Conservation (phyloP, 768 basidiomycete genomes). For the Boletus eberwhitei region DNA sequence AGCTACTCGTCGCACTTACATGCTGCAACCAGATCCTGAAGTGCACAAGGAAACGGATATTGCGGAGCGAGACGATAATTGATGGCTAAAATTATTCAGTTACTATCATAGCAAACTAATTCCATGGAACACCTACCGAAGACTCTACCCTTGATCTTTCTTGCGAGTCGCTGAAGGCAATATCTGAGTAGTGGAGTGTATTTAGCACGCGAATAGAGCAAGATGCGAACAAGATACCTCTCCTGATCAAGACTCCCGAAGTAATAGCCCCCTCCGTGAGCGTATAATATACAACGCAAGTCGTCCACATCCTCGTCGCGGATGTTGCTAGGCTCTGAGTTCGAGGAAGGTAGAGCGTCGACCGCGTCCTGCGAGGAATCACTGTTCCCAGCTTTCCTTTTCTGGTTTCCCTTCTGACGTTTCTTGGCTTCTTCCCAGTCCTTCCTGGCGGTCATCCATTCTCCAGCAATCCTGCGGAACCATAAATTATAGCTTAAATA, state of each 20-base stretch:
- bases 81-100: conserved; percentile 46
- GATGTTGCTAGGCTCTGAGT: conserved; percentile 31
- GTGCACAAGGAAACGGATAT: conserved; percentile 91
- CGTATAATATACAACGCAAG: conserved; percentile 79
- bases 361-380: conserved; percentile 16
- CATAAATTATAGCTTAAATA: conserved; percentile 13
- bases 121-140: conserved; percentile 50
- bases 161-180: conserved; percentile 77
- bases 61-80: conserved; percentile 91
- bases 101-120: not conserved
- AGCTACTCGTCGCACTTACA: conserved; percentile 45
- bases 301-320: conserved; percentile 76
- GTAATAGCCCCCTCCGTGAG: conserved; percentile 84
- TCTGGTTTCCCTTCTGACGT: conserved; percentile 47
- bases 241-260: conserved; percentile 81
- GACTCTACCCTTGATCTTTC: conserved; percentile 90
- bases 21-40: conserved; percentile 86
- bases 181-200: conserved; percentile 40
- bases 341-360: conserved; percentile 14
- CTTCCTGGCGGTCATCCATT: conserved; percentile 86
- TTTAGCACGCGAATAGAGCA: conserved; percentile 8
- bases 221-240: conserved; percentile 37
- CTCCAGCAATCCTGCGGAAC: conserved; percentile 63
- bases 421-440: conserved; percentile 73
- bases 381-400: conserved; percentile 21